These are phyloP conservation scores for Acacia concinna DNA, from an alignment of 331 rosid species.

Conservation along the genomic window DNA sequence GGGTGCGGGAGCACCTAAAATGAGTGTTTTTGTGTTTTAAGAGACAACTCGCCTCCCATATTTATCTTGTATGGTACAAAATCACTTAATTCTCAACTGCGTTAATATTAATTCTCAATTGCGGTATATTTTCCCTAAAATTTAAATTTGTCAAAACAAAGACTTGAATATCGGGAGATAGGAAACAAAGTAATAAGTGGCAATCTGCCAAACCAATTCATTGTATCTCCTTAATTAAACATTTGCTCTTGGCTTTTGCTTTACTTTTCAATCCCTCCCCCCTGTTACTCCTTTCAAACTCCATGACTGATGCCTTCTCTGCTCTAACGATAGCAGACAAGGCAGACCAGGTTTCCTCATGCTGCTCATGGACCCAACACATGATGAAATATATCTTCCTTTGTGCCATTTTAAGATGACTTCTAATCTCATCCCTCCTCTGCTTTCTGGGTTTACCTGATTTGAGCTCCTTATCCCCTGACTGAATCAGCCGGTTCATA, in stretches of 20 bases:
- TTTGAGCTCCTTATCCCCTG: conserved; percentile 61
- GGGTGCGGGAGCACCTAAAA: no score
- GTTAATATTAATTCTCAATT: no score
- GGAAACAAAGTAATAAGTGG: neutral
- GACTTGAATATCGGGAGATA: neutral
- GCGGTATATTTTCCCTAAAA: no score
- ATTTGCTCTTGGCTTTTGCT: conserved; percentile 44
- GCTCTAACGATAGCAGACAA: conserved; percentile 59
- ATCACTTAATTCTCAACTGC: no score
- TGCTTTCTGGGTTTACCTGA: conserved; percentile 47
- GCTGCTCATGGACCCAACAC: conserved; percentile 95
- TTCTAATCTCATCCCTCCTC: conserved; percentile 46
- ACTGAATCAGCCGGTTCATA: conserved; percentile 60
- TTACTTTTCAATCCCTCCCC: conserved; percentile 41
- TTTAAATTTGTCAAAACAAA: no score
- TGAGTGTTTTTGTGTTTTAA: no score
- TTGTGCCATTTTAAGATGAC: conserved; percentile 64
- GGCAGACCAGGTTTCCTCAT: conserved; percentile 71
- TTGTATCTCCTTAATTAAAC: conserved; percentile 69
- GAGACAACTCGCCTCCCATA: no score
- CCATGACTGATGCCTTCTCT: conserved; percentile 59
- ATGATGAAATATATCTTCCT: conserved; percentile 79
- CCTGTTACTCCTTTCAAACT: conserved; percentile 40
- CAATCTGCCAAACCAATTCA: conserved; percentile 19
- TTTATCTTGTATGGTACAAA: no score